Conservation (phyloP, 352 stramenopile genomes). For the Globisporangium camurandrum region DNA sequence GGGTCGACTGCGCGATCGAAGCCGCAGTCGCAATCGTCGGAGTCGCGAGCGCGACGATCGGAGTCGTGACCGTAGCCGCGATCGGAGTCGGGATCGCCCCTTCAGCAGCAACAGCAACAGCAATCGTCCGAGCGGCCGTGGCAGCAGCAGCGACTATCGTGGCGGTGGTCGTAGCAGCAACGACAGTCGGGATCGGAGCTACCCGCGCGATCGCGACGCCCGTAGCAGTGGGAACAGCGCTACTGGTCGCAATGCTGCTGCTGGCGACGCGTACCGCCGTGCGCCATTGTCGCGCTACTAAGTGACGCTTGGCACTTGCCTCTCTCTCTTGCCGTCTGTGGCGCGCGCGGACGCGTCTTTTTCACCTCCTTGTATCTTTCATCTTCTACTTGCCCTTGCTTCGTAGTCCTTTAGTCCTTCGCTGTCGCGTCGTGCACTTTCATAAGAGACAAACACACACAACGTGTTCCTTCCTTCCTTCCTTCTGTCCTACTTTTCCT, state of each 20-base stretch:
- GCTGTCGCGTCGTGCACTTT: too few species aligned
- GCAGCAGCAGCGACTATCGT: background rate
- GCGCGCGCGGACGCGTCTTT: background rate
- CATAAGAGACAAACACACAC: too few species aligned
- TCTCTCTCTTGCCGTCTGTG: background rate
- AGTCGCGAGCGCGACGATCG: constrained; percentile 11
- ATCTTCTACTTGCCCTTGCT: too few species aligned
- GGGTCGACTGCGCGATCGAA: constrained; percentile 3
- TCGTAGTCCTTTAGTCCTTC: too few species aligned
- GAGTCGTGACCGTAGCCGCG: constrained; percentile 36
- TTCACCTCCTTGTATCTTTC: too few species aligned
- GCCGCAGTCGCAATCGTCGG: constrained; percentile 7
- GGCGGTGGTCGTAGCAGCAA: constrained; percentile 4
- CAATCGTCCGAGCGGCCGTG: constrained; percentile 11
- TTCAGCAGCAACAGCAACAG: background rate
- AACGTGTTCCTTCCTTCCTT: too few species aligned
- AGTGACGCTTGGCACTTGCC: background rate
- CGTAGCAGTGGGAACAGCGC: background rate
- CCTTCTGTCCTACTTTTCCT: too few species aligned
- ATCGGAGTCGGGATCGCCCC: constrained; percentile 33
- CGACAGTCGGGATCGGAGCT: constrained; percentile 15
- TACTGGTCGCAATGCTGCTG: background rate
- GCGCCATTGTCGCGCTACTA: constrained; percentile 17
- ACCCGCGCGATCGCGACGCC: background rate
- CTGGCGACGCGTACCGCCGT: constrained; percentile 15